Conservation (phyloP, 2,329 filamentous ascomycete species). For the Aspergillus aculeatinus region DNA sequence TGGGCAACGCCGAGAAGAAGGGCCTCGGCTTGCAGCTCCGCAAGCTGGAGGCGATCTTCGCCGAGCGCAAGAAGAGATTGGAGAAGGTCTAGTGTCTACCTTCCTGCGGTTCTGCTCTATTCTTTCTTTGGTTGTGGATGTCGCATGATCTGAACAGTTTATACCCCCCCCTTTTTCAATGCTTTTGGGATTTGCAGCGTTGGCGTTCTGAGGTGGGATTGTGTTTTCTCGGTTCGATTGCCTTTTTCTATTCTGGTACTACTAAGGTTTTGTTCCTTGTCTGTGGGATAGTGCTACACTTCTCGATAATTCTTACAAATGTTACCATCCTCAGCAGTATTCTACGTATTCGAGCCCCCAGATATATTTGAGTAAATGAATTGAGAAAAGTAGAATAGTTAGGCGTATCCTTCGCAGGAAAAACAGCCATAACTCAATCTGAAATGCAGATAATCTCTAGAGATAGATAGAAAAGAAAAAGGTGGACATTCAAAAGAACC, state of each 20-base stretch:
- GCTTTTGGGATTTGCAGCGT: constrained; percentile 3
- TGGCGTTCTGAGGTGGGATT: constrained; percentile 12
- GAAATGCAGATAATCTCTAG: neutral
- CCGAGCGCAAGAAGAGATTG: constrained; percentile 50
- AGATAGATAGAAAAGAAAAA: constrained; percentile 7
- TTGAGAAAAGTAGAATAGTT: constrained; percentile 4
- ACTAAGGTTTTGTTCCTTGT: neutral
- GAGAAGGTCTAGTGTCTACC: constrained; percentile 25
- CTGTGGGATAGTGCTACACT: neutral
- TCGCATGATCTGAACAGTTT: neutral
- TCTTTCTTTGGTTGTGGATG: no score
- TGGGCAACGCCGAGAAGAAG: constrained; percentile 77
- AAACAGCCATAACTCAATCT: no score
- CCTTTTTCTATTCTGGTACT: neutral
- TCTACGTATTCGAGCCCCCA: no score
- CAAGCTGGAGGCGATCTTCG: constrained; percentile 68
- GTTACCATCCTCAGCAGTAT: no score
- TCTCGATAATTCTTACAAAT: no score
- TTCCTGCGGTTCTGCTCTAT: neutral
- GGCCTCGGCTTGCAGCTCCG: constrained; percentile 57
- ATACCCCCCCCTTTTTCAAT: constrained; percentile 10
- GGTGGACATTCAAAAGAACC: neutral
- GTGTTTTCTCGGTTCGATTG: no score
- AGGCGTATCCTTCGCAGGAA: no score
- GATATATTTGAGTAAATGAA: neutral